Evolutionary conservation across 1,284 basidiomycete genomes (phyloP).

Genomic region (Puccinia horiana): DNA sequence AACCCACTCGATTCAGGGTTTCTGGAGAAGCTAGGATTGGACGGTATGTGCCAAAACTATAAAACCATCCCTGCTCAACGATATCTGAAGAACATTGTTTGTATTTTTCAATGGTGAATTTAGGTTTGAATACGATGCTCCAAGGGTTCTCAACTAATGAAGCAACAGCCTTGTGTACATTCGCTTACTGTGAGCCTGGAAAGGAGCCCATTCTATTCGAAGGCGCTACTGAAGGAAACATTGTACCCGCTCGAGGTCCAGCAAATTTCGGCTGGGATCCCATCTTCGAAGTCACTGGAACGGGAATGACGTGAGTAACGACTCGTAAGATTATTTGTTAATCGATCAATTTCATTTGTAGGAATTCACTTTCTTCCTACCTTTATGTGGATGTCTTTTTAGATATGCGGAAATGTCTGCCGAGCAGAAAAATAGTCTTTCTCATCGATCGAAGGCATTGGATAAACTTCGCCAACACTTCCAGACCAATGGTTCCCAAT

Average conservation of each 20-base stretch:
- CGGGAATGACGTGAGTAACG: conserved; percentile 71
- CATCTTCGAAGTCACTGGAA: conserved; percentile 73
- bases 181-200: conserved; percentile 82
- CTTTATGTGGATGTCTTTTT: neutral
- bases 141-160: conserved; percentile 76
- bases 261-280: conserved; percentile 85
- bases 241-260: conserved; percentile 81
- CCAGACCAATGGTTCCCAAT: neutral
- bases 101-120: neutral
- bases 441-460: conserved; percentile 84
- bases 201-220: conserved; percentile 83
- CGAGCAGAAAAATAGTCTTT: conserved; percentile 82
- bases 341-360: conserved; percentile 19
- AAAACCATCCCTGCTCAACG: neutral
- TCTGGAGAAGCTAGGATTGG: conserved; percentile 74
- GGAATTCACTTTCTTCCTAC: neutral
- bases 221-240: conserved; percentile 80
- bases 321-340: neutral
- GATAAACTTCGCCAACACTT: conserved; percentile 76
- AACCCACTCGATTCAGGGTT: conserved; percentile 61
- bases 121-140: conserved; percentile 81
- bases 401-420: conserved; percentile 93
- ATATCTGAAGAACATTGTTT: neutral
- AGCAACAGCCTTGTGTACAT: conserved; percentile 91
- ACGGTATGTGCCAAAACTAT: conserved; percentile 61